Percentiles rank a stretch among this genome's conserved stretches.
These are phyloP conservation scores for Brassica juncea DNA, from an alignment of 345 rosid genomes.

Conservation along the genomic window DNA sequence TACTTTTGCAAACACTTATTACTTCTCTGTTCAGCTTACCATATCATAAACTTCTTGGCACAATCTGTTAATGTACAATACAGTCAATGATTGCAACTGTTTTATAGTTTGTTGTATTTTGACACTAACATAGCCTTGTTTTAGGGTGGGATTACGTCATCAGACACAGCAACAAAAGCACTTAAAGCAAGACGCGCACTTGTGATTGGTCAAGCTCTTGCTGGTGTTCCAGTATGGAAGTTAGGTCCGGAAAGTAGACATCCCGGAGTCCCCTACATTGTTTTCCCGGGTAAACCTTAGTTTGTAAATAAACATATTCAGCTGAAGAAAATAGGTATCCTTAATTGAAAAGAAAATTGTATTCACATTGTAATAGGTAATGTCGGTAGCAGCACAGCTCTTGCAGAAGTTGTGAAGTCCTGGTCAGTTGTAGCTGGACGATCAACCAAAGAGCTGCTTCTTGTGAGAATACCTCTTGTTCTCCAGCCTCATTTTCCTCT, in stretches of 20 bases:
- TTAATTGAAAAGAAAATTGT: neutral
- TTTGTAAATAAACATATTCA: neutral
- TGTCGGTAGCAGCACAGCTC: slow-evolving; percentile 79
- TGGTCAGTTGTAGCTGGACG: slow-evolving; percentile 72
- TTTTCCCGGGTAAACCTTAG: slow-evolving; percentile 75
- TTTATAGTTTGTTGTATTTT: neutral
- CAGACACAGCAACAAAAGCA: slow-evolving; percentile 98
- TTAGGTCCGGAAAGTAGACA: slow-evolving; percentile 96
- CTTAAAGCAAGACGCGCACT: slow-evolving; percentile 82
- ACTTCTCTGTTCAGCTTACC: slow-evolving; percentile 19
- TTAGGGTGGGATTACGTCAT: slow-evolving; percentile 97
- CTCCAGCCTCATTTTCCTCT: slow-evolving; percentile 1
- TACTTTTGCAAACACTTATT: slow-evolving; percentile 32
- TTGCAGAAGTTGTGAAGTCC: slow-evolving; percentile 82
- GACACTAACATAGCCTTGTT: slow-evolving; percentile 28
- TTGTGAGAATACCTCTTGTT: slow-evolving; percentile 49
- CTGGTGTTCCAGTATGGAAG: slow-evolving; percentile 97
- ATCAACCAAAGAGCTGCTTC: slow-evolving; percentile 72
- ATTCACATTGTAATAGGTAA: slow-evolving; percentile 59
- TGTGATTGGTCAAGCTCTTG: slow-evolving; percentile 89
- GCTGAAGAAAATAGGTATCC: slow-evolving; percentile 10
- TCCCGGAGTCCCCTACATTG: slow-evolving; percentile 96
- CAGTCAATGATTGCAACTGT: slow-evolving; percentile 15
- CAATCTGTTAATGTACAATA: slow-evolving; percentile 6
- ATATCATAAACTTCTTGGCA: neutral